Conservation (phyloP, 2,329 filamentous ascomycete genomes). For the Emergomyces africanus region DNA sequence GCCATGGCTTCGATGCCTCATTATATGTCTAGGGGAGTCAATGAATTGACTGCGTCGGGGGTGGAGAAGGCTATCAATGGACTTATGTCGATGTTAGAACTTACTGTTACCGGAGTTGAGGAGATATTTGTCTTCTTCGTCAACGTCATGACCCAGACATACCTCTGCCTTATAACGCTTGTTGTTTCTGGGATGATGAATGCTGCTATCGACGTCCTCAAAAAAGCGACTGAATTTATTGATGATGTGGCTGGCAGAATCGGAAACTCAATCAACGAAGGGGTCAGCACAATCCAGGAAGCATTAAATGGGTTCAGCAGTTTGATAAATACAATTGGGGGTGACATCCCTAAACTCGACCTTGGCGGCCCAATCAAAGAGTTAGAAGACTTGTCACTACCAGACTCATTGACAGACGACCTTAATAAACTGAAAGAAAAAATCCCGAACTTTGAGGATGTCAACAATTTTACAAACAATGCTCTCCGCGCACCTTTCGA, state of each 20-base stretch:
- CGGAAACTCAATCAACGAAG: conserved; percentile 33
- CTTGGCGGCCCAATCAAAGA: conserved; percentile 51
- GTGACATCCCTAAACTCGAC: conserved; percentile 44
- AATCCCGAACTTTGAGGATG: conserved; percentile 70
- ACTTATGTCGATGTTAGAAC: conserved; percentile 62
- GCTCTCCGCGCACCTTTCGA: conserved; percentile 71
- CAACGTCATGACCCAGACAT: conserved; percentile 80
- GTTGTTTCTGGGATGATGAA: conserved; percentile 68
- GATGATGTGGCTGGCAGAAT: conserved; percentile 41
- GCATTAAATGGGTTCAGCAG: conserved; percentile 40
- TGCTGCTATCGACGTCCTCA: conserved; percentile 49
- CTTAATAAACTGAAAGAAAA: conserved; percentile 61
- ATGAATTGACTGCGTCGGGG: conserved; percentile 66
- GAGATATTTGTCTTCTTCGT: conserved; percentile 84
- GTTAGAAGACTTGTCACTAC: conserved; percentile 58
- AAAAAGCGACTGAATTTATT: conserved; percentile 48
- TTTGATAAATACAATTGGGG: conserved; percentile 44
- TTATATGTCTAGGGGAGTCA: conserved; percentile 81
- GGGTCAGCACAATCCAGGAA: conserved; percentile 38
- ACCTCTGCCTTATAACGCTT: conserved; percentile 77
- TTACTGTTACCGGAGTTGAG: conserved; percentile 73
- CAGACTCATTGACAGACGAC: conserved; percentile 53
- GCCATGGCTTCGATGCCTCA: conserved; percentile 97
- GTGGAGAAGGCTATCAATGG: conserved; percentile 70
- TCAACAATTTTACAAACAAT: conserved; percentile 66